These are phyloP conservation scores for Fusarium ramigenum DNA, from an alignment of 2,329 filamentous ascomycete species.

Conservation along the genomic window DNA sequence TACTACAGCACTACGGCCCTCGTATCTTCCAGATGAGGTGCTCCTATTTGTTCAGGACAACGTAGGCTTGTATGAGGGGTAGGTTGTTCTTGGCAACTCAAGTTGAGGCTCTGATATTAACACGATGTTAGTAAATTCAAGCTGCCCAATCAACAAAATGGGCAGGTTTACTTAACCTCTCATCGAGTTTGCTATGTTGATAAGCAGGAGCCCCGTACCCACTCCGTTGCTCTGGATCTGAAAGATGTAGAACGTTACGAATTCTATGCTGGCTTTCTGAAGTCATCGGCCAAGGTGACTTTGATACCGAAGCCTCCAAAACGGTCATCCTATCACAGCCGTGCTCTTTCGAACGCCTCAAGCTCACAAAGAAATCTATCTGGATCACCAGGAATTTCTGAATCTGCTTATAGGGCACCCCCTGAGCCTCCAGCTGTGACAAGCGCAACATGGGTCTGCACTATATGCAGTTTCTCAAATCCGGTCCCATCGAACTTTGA, in stretches of 20 bases:
- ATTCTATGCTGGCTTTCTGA: constrained; percentile 92
- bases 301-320: constrained; percentile 84
- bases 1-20: constrained; percentile 93
- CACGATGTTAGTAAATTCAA: constrained; percentile 81
- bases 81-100: constrained; percentile 50
- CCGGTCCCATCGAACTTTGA: constrained; percentile 94
- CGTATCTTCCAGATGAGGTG: constrained; percentile 91
- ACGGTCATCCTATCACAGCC: constrained; percentile 66
- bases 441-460: constrained; percentile 90
- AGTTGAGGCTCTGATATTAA: constrained; percentile 15
- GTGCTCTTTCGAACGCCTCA: constrained; percentile 59
- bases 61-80: constrained; percentile 98
- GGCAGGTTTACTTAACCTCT: constrained; percentile 95
- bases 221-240: constrained; percentile 85
- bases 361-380: constrained; percentile 57
- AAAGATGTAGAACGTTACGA: constrained; percentile 92
- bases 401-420: constrained; percentile 53
- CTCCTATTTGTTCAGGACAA: constrained; percentile 97
- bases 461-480: constrained; percentile 95
- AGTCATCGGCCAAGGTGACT: constrained; percentile 94
- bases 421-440: constrained; percentile 57
- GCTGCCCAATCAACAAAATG: constrained; percentile 91
- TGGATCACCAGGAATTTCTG: constrained; percentile 57
- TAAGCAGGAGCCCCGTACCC: constrained; percentile 82
- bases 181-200: constrained; percentile 97